Percentiles rank a stretch among this genome's conserved stretches.
These are phyloP conservation scores for Bryum argenteum DNA, from an alignment of 225 moss, liverwort and hornwort genomes.

Conservation along the genomic window DNA sequence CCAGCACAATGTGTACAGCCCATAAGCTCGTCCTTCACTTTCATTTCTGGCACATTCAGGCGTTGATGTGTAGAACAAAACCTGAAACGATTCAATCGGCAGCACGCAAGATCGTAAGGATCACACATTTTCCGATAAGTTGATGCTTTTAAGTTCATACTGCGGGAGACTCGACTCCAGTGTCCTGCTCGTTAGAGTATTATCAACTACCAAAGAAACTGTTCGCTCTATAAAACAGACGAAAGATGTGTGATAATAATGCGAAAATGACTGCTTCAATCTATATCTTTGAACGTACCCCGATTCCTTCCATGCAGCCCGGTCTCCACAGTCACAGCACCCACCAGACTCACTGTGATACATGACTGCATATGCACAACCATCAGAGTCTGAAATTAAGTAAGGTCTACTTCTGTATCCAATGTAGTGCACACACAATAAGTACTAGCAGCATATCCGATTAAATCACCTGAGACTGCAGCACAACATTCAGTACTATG, in stretches of 20 bases:
- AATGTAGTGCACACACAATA: neutral
- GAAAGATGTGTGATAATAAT: neutral
- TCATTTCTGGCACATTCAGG: conserved; percentile 36
- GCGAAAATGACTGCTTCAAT: conserved; percentile 2
- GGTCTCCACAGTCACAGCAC: conserved; percentile 69
- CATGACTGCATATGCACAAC: conserved; percentile 72
- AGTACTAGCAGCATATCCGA: neutral
- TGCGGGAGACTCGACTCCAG: conserved; percentile 1
- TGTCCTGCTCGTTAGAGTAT: neutral
- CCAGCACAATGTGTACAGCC: conserved; percentile 43
- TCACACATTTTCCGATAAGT: neutral
- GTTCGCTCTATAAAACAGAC: neutral
- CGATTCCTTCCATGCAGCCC: conserved; percentile 79
- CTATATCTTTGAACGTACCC: conserved; percentile 52
- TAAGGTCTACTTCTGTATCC: neutral
- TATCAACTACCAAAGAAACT: conserved; percentile 1
- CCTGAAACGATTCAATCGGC: conserved; percentile 28
- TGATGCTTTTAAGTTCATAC: conserved; percentile 5
- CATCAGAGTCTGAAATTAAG: conserved; percentile 15
- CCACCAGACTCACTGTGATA: conserved; percentile 76
- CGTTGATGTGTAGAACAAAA: conserved; percentile 46
- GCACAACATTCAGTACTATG: neutral
- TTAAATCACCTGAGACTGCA: neutral
- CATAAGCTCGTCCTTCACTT: conserved; percentile 47
- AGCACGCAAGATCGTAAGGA: conserved; percentile 12